Evolutionary conservation across 768 basidiomycete species (phyloP), one percentile per base, ranked within the genome.

Genomic region (Lactarius quietus): DNA sequence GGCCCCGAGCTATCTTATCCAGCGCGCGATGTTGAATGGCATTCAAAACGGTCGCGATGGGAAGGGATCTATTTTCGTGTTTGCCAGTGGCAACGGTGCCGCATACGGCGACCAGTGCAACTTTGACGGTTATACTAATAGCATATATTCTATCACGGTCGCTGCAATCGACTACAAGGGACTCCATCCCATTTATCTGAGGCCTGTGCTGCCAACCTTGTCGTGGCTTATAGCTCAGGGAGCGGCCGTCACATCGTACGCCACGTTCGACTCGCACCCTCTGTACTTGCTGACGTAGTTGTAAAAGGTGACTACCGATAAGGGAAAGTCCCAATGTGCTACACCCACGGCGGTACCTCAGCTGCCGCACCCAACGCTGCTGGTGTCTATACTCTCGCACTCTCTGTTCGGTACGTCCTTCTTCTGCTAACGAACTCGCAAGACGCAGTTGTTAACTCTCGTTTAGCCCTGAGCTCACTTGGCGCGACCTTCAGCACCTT

Each of bases 121-220:
- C 75, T 98, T 99, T 73, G 96, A 98, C 70, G 97, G 97, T 8
- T 99, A 99, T 75, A 99, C 97, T 15, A 99, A 99, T 74, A 93
- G 90, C 72, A 95, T 98, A 64, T 98, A 93, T 77, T 93, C 92
- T 8, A 86, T 99, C 51, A 99, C 97, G 0, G 93, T 99, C 33
- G 88, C 94, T n/a, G 93, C 97, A 0, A 82, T 98, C 65, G 97
- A 98, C 72, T 86, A 89, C 74, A 92, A 92, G 73, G 96, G 95
- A 18, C 77, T 95, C 36, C 97, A 97, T 73, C 97, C 97, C 17
- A 93, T 92, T 73, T 98, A 99, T 71, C 96, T 5, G 97, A 99
- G 76, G 79, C 93, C n/a, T 99, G 97, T 72, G 89, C 96, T 7
- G 97, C 97, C 2, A 98, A 98, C 76, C 88, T 99, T 86, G 81